Base-by-base conservation (phyloP, 306 rosid species). In the Ochetophila trinervis region DNA sequence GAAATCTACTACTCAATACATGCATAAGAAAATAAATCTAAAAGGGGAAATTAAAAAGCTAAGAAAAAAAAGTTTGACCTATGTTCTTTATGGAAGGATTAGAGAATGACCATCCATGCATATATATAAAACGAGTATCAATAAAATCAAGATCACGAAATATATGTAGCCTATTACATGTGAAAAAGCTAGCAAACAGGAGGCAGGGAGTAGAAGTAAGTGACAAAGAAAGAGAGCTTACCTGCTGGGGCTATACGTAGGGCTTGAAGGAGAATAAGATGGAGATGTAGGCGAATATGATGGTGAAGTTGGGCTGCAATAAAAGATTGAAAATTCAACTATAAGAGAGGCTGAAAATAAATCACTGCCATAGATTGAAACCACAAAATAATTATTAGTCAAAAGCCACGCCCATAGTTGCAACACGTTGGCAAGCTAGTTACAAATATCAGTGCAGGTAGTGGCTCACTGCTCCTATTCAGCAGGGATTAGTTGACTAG, bases 241-340 rank as follows among this genome's bases (percentile, higher is more conserved):
- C 99, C 99, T 93, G 88, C 94, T 87, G 21, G 98, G 97, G 79
- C 93, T 92, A 73, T 87, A 89, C 1, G 98, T 87, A 49, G 98
- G 98, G 82, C 98, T 93, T 6, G 99, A 86, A 42, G 97, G 99
- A 70, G 99, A 93, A 75, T 90, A 93, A 0, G 97, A 84, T 35
- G 97, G 97, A 70, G 99, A 93, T 23, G 99, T 89, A 23, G 99
- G 99, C 27, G 99, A 93, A 80, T 93, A 93, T 36, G 99, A 86
- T 14, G 99, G 99, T 17, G 97, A 93, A 1, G 99, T 93, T 17
- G 97, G 99, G 78, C 99, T 93, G 88, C 75, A 78, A 68, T 73
- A 69, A 16, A 75, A 72, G 49, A 67, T 13, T 6, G 32, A 45
- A 65, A 21, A 49, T 20, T 62, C 17, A 53, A 36, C 37, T 62